Base-by-base conservation (phyloP, 768 basidiomycete species). In the Tricholoma matsutake region DNA sequence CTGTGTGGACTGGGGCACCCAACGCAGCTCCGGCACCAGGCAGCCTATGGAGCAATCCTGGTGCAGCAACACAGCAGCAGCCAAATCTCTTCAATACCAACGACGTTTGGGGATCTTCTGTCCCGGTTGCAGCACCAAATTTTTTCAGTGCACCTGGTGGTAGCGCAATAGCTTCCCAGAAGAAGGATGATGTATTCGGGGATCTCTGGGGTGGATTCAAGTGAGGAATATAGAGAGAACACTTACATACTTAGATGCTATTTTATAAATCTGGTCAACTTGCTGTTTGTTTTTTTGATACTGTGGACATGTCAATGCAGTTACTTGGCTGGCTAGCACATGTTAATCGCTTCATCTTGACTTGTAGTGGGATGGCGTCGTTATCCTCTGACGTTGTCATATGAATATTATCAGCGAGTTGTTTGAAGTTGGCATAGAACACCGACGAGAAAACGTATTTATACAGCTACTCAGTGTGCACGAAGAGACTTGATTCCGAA, bases 171-270 rank as follows among this genome's bases (percentile, higher is more conserved):
- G 63, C 76, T 1, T 20, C 75, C n/a, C 70, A 75, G 61, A 87
- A 89, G 78, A 88, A 82, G 73, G 91, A 92, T 63, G 91, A 94
- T 66, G 86, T 78, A 6, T 93, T 93, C 68, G 90, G 88, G 6
- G 90, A 93, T 73, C 72, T 94, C 54, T 93, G 92, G 92, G 89
- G 90, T 54, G 84, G 86, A 39, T 91, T 91, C 73, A 92, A 92
- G 79, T 92, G n/a, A 59, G 79, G 68, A 37, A 20, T 56, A 45
- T 8, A 45, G 18, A 45, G 2, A 39, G 37, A 39, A 16, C 37
- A 39, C 14, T 37, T 10, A 4, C 35, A 16, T 39, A 39, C 13
- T 11, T 11, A 13, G 13, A 37, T 13, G 35, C 10, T 13, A 16
- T 35, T n/a, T 11, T 25, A 25, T 25, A 25, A 25, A 25, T 3